phyloP scores from a whole-genome alignment of 441 rosid species.

The Gossypium armourianum region DNA sequence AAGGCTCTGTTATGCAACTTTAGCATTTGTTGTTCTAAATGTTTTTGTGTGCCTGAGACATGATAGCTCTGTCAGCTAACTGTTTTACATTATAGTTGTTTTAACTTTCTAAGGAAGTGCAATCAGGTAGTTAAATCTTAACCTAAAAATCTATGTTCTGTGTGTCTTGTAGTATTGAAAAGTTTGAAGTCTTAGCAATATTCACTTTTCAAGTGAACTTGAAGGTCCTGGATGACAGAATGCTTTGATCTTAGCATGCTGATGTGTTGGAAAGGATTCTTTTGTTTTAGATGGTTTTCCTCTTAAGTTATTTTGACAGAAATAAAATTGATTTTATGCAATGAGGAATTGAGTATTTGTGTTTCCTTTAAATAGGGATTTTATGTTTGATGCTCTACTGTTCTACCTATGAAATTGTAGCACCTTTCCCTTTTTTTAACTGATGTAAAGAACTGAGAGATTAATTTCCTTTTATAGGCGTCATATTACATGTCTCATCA shows the following conservation, averaged over 20 bases:
- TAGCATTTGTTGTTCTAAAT: background rate
- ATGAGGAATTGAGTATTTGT: slow-evolving; percentile 2
- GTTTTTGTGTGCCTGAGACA: background rate
- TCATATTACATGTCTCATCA: slow-evolving; percentile 80
- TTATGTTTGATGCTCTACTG: background rate
- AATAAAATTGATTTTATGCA: background rate
- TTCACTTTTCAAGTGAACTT: background rate
- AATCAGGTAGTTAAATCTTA: background rate
- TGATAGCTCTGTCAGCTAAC: background rate
- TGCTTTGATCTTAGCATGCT: slow-evolving; percentile 1
- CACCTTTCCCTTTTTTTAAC: background rate
- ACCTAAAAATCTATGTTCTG: background rate
- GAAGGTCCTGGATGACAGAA: slow-evolving; percentile 2
- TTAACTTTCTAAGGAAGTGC: background rate
- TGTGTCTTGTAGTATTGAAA: background rate
- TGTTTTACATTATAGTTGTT: background rate
- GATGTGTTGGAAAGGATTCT: background rate
- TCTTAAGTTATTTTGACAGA: background rate
- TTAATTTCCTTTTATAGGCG: slow-evolving; percentile 42
- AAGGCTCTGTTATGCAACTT: background rate
- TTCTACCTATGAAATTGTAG: slow-evolving; percentile 6
- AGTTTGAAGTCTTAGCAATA: background rate
- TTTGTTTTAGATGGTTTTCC: background rate
- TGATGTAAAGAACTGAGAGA: background rate
- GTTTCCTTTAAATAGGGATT: background rate